Evolutionary conservation across 768 basidiomycete genomes (phyloP), one percentile per base, ranked within the genome.

Genomic region (Podaxis pistillaris): DNA sequence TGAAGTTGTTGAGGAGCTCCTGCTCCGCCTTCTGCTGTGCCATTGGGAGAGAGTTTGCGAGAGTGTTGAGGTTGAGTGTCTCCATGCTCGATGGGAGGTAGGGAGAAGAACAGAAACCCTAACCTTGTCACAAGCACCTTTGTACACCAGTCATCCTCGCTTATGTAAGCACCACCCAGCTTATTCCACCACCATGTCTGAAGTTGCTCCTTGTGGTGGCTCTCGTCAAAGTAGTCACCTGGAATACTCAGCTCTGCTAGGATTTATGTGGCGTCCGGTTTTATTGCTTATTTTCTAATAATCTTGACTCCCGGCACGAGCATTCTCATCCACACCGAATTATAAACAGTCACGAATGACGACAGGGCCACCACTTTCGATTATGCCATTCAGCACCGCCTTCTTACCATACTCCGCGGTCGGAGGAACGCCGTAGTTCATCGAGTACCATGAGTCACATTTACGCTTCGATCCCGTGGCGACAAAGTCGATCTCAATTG

Each of bases 21-120:
- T 89, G 89, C 77, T 93, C 92, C 26, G 90, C 88, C 70, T 89
- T 90, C 70, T 88, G 90, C 67, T 86, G 86, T 3, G 86, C 83
- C 5, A 75, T 82, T 0, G 90, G 91, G 4, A 93, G 82, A 0
- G 91, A 91, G 71, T 74, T 90, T 30, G 84, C 91, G 58, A 93
- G 88, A 11, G 87, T 89, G 72, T 90, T 88, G 68, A 92, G 81
- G 74, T 90, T 88, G 73, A 93, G 84, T 8, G 88, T 88, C 75
- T 89, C 89, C 88, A 89, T 90, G 28, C 28, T 51, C 46, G 64
- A 59, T 62, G 54, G 19, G 53, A 61, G 56, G 60, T 38, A 37
- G 44, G 56, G 56, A 30, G 44, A 44, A 61, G 36, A 56, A 50
- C 36, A 49, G 54, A 62, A 28, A 56, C 22, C 46, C 46, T 50